Evolutionary conservation across 306 rosid species (phyloP), one percentile per base, ranked within the genome.

Genomic region (Hippophae tibetana): DNA sequence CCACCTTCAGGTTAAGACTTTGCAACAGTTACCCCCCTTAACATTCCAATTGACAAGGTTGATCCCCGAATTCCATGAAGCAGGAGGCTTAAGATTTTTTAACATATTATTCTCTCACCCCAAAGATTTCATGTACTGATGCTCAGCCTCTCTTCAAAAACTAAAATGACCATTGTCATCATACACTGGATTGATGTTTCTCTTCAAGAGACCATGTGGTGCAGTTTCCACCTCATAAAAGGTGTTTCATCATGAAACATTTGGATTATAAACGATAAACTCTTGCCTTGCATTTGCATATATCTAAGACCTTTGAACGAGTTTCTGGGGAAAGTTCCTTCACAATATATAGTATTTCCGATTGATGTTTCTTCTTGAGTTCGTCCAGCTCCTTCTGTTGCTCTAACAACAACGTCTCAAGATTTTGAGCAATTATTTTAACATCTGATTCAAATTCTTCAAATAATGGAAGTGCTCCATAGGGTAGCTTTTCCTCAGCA

Each of bases 371-470:
- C 84, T 58, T 77, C 76, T 77, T 77, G 55, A 93, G 76, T 49
- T 82, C 86, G 40, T 66, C 81, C 13, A 86, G 54, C 78, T 93
- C 99, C 63, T 73, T 60, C 62, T 61, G 69, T 48, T 88, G 95
- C 23, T 57, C 69, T 54, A 38, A 54, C 70, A 88, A 71, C 70
- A 88, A 60, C 57, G 47, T 74, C 69, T 80, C 77, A 38, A 88
- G 70, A 72, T 72, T 58, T 46, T 52, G 61, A 13, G 72, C 79
- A 56, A 84, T 62, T 64, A 65, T 31, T 58, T 59, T 48, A 51
- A 73, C 48, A 27, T 70, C 73, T 71, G 38, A 8, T 43, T 41
- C 43, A 61, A 26, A 69, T 47, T 38, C 56, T 58, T 62, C 75
- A 56, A 55, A 76, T 54, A 14, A 44, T 23, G 80, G 41, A 68